phyloP scores from a whole-genome alignment of 2,329 filamentous ascomycete species.

The Bipolaris zeicola region DNA sequence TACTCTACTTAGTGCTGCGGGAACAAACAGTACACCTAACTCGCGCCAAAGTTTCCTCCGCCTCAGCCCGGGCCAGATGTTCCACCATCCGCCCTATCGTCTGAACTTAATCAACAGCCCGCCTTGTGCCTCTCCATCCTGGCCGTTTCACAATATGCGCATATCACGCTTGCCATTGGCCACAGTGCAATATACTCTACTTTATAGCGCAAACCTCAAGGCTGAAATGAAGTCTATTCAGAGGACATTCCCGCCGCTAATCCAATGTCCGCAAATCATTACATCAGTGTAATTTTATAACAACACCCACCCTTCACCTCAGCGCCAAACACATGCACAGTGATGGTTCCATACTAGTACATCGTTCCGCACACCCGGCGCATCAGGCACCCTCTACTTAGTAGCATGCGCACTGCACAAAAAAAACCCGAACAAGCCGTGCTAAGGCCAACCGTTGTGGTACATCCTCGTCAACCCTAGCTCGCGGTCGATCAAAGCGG shows the following conservation, averaged over 20 bases:
- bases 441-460: conserved; percentile 1
- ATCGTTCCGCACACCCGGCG: background rate
- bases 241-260: too few species aligned
- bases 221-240: too few species aligned
- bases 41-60: background rate
- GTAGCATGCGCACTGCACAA: too few species aligned
- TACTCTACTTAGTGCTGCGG: background rate
- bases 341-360: conserved; percentile 4
- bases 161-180: background rate
- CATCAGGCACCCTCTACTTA: background rate
- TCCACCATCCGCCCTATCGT: background rate
- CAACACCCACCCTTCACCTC: background rate
- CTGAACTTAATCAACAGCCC: background rate
- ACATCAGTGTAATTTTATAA: background rate
- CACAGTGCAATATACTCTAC: background rate
- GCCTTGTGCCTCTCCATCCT: background rate
- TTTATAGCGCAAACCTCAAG: background rate
- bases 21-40: background rate
- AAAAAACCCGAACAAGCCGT: background rate
- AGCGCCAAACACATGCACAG: background rate
- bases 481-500: conserved; percentile 1
- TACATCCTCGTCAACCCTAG: background rate
- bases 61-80: background rate
- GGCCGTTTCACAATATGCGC: background rate
- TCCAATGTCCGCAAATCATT: background rate